Evolutionary conservation across 192 early-diverging fungal genomes (phyloP).

Genomic region (Rhizophagus sp.): DNA sequence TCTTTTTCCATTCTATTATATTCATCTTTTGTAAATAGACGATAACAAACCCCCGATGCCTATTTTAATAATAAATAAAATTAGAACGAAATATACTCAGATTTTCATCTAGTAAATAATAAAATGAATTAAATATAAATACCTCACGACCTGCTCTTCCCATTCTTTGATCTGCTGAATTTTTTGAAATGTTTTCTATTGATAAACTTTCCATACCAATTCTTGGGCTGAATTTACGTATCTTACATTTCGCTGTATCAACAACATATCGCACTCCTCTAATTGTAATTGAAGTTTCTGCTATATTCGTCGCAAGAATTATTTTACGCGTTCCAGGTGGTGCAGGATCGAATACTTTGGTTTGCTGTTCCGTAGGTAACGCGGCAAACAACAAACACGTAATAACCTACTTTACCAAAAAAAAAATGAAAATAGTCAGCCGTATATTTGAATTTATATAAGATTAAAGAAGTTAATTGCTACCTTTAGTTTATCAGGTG

Average conservation of each 20-base stretch:
- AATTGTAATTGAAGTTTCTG: slow-evolving; percentile 97
- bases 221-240: slow-evolving; percentile 84
- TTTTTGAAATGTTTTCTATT: slow-evolving; percentile 88
- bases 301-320: slow-evolving; percentile 96
- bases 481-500: slow-evolving; percentile 41
- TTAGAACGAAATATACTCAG: not conserved
- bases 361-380: slow-evolving; percentile 85
- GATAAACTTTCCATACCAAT: slow-evolving; percentile 89
- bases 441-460: not conserved
- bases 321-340: slow-evolving; percentile 88
- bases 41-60: slow-evolving; percentile 86
- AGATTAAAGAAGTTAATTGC: not conserved
- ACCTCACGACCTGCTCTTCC: slow-evolving; percentile 97
- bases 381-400: slow-evolving; percentile 93
- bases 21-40: slow-evolving; percentile 87
- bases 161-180: slow-evolving; percentile 84
- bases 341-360: slow-evolving; percentile 85
- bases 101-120: not conserved
- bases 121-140: slow-evolving; percentile 24
- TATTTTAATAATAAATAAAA: slow-evolving; percentile 31
- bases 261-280: slow-evolving; percentile 92
- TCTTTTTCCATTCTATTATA: slow-evolving; percentile 76
- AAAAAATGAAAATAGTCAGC: not conserved
- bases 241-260: slow-evolving; percentile 91
- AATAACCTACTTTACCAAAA: slow-evolving; percentile 50